Base-by-base conservation (phyloP, 2,329 filamentous ascomycete species). In the Esteya vermicola region DNA sequence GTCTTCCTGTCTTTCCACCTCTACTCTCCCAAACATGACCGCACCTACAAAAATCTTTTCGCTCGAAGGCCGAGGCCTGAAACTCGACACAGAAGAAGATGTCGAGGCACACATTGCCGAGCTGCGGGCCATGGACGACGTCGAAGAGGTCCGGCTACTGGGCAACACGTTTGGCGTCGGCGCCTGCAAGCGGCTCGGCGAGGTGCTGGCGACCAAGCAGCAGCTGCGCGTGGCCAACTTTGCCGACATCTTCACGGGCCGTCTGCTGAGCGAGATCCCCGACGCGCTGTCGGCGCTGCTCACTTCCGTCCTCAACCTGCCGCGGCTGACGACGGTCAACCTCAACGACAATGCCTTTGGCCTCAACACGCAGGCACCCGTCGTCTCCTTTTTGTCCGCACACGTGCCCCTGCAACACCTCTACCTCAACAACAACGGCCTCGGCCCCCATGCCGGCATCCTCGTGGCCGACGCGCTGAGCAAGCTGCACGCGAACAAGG, bases 301-400 rank as follows among this genome's bases (percentile, higher is more conserved):
- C 40, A 86, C 79, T 31, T 81, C 89, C 4, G 78, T 96, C 32
- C 76, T 95, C 42, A 81, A 86, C 54, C 80, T 93, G 40, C 81
- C 83, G 2, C 79, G 84, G 42, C 79, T 98, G 33, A 81, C 83
- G 58, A 95, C 88, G 23, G 74, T 98, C 62, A 93, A 96, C 61
- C 73, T 98, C 31, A 94, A 89, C 62, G 91, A 98, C 63, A 98
- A 98, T 61, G 91, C 91, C 34, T 98, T 98, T 54, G 91, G 91
- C 42, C 76, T 95, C 45, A 95, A 94, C 63, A 94, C 85, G 14
- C 83, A 93, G 59, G 86, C 85, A 27, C 91, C 89, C 9, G 75
- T 98, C 36, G 84, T 94, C 50, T 83, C 84, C 44, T 98, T 98
- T 65, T 76, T 98, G 46, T 79, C 83, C 41, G 72, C 79, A 43